Percentiles rank a stretch among this genome's conserved stretches.
phyloP scores from a whole-genome alignment of 805 yeast species.

The Wickerhamiella galacta region DNA sequence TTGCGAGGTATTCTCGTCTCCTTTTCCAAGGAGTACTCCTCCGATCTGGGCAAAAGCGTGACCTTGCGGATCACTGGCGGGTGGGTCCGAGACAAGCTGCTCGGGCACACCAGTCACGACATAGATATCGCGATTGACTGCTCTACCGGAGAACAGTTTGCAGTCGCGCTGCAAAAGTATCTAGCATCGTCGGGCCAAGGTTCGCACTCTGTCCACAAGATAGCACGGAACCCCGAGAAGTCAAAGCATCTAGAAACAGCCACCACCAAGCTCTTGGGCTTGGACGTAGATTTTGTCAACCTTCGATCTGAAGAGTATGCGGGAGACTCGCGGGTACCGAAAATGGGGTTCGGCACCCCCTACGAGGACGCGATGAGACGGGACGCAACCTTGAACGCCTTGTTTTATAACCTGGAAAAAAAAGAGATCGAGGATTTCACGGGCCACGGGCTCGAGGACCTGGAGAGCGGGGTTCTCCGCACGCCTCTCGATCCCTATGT shows the following conservation, averaged over 20 bases:
- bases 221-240: slow-evolving; percentile 85
- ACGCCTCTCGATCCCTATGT: slow-evolving; percentile 77
- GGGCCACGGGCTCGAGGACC: slow-evolving; percentile 53
- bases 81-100: slow-evolving; percentile 90
- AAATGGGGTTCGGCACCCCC: slow-evolving; percentile 72
- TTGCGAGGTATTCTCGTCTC: slow-evolving; percentile 19
- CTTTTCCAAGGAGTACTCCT: slow-evolving; percentile 17
- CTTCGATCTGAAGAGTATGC: slow-evolving; percentile 77
- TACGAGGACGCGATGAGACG: slow-evolving; percentile 80
- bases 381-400: slow-evolving; percentile 88
- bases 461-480: slow-evolving; percentile 50
- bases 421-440: slow-evolving; percentile 73
- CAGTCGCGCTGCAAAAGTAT: slow-evolving; percentile 41
- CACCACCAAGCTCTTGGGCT: slow-evolving; percentile 65
- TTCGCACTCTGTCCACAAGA: slow-evolving; percentile 43
- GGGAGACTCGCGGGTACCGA: slow-evolving; percentile 72
- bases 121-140: slow-evolving; percentile 81
- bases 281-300: slow-evolving; percentile 90
- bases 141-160: slow-evolving; percentile 76
- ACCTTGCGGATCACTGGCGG: slow-evolving; percentile 85
- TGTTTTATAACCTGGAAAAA: slow-evolving; percentile 67
- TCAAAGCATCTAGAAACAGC: slow-evolving; percentile 95
- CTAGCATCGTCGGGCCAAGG: slow-evolving; percentile 19
- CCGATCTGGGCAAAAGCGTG: slow-evolving; percentile 17
- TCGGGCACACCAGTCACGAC: slow-evolving; percentile 70